phyloP scores from a whole-genome alignment of 495 filamentous ascomycete genomes.

The Parmelia sp. region DNA sequence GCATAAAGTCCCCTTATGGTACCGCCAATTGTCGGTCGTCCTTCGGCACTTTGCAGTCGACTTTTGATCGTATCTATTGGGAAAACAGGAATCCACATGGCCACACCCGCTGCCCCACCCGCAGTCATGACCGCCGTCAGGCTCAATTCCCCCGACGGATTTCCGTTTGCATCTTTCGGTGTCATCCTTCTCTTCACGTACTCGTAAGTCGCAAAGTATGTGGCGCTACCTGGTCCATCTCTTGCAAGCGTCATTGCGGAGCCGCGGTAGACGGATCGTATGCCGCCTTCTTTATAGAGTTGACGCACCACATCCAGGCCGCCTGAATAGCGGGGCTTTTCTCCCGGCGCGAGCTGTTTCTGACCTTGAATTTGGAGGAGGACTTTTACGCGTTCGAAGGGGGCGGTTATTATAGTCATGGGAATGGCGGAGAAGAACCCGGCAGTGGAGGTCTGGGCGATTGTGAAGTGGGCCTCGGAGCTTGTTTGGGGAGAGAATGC shows the following conservation, averaged over 20 bases:
- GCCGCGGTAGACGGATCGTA: constrained; percentile 86
- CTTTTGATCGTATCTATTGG: constrained; percentile 96
- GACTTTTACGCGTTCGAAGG: constrained; percentile 98
- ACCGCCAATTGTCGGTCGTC: constrained; percentile 73
- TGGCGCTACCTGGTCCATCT: constrained; percentile 86
- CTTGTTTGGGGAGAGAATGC: constrained; percentile 51
- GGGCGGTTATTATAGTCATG: constrained; percentile 95
- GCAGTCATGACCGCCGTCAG: constrained; percentile 77
- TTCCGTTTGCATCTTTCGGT: constrained; percentile 74
- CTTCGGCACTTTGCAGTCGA: constrained; percentile 84
- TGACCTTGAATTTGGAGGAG: constrained; percentile 97
- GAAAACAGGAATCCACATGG: constrained; percentile 99
- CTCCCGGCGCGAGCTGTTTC: constrained; percentile 71
- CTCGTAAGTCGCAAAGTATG: constrained; percentile 97
- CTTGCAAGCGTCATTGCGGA: constrained; percentile 84
- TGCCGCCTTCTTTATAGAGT: constrained; percentile 84
- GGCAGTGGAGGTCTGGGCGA: constrained; percentile 82
- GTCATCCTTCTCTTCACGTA: constrained; percentile 82
- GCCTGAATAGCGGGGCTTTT: constrained; percentile 89
- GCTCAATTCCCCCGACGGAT: constrained; percentile 56
- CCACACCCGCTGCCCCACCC: constrained; percentile 84
- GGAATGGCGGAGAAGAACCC: constrained; percentile 98
- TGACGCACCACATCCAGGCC: constrained; percentile 91
- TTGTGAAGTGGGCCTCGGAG: constrained; percentile 55
- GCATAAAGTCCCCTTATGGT: constrained; percentile 72